These are phyloP conservation scores for Fusarium verticillioides DNA, from an alignment of 2,329 filamentous ascomycete genomes.

Conservation along the genomic window DNA sequence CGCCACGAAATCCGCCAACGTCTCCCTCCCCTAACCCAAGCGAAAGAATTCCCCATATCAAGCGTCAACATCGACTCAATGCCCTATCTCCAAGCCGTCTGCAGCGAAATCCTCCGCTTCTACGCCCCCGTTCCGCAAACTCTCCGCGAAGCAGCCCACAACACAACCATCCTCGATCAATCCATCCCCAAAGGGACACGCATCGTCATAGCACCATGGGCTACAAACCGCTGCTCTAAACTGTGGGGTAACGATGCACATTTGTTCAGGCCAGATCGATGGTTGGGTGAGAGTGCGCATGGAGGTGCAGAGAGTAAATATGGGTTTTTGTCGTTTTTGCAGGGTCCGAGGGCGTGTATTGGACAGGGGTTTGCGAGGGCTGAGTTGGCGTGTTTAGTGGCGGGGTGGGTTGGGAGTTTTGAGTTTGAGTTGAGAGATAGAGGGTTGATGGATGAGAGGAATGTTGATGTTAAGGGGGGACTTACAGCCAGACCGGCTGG, in stretches of 20 bases:
- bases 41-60: conserved; percentile 46
- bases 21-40: conserved; percentile 61
- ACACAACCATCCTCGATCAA: conserved; percentile 73
- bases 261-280: conserved; percentile 81
- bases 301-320: conserved; percentile 82
- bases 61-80: conserved; percentile 72
- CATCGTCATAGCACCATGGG: conserved; percentile 72
- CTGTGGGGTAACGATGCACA: conserved; percentile 81
- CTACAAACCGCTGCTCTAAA: conserved; percentile 73
- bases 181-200: conserved; percentile 76
- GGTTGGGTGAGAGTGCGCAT: conserved; percentile 69
- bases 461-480: conserved; percentile 73
- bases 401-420: conserved; percentile 81
- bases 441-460: conserved; percentile 71
- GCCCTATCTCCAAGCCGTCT: conserved; percentile 82
- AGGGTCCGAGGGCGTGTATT: conserved; percentile 87
- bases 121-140: conserved; percentile 78
- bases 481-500: conserved; percentile 78
- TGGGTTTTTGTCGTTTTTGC: conserved; percentile 82
- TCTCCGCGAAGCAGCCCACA: conserved; percentile 69
- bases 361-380: conserved; percentile 81
- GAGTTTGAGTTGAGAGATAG: conserved; percentile 66
- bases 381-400: conserved; percentile 86
- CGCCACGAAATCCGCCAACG: conserved; percentile 73
- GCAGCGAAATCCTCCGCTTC: conserved; percentile 79